Base-by-base conservation (phyloP, 2,329 filamentous ascomycete genomes). In the Trematosphaeria pertusa region DNA sequence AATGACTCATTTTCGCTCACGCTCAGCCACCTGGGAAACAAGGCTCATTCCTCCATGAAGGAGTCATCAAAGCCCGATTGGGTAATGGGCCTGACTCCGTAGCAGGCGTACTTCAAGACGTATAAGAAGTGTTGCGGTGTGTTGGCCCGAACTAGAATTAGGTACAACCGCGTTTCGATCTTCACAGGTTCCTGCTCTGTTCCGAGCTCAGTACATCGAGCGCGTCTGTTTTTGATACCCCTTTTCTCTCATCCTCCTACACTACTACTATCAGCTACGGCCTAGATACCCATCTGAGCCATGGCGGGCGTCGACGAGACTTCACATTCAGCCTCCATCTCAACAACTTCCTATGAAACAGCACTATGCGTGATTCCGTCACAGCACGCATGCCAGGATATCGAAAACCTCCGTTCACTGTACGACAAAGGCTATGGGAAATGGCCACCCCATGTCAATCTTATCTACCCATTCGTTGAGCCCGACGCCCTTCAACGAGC, bases 361-460 rank as follows among this genome's bases (percentile, higher is more conserved):
- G 84, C 85, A 1, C 67, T 88, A 21, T 85, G 83, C 55, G 62
- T 87, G 14, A 71, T 87, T 5, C 83, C 83, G 2, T 82, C 84
- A 0, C 54, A 58, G 17, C 55, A 72, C 37, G 62, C 79, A 26
- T 81, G 79, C 73, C 51, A 72, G 1, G 58, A 78, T 3, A 64
- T 86, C 40, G 77, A 87, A 54, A 70, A 72, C 11, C 67, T 89
- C 3, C 80, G 86, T 34, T 75, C 73, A n/a, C 71, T 84, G 10
- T 85, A 88, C 67, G 86, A 88, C 65, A 83, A 82, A 50, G 76
- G 79, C 0, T 81, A 80, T 54, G 73, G 73, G 19, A 81, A 76
- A 67, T 88, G 86, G 86, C 84, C 85, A 3, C 82, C 85, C 10
- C 86, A 88, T 56, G 63, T 88, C 58, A 88, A 87, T 55, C 67